A percentile compares a stretch with the other conserved stretches of the same genome.
Evolutionary conservation across 352 stramenopile genomes (phyloP).

Genomic region (Phytophthora ohioensis): DNA sequence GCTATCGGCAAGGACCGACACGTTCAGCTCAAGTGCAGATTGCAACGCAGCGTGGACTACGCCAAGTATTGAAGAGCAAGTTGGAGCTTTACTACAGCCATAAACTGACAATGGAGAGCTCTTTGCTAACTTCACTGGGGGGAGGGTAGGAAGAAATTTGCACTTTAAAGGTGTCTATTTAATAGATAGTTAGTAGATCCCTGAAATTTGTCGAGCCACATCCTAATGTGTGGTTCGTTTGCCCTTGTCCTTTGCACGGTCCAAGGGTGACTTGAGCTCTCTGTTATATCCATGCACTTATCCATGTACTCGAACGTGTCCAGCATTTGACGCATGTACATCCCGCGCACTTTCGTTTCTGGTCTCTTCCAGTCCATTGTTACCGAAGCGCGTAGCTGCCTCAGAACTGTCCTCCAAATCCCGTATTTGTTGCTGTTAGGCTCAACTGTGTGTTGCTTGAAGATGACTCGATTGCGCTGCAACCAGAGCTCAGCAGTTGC

Average conservation of each 20-base stretch:
- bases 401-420: neutral
- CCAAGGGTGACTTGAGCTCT: neutral
- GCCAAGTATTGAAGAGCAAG: constrained; percentile 15
- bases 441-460: neutral
- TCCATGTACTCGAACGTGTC: neutral
- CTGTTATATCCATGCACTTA: neutral
- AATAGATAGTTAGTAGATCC: constrained; percentile 6
- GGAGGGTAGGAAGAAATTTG: constrained; percentile 11
- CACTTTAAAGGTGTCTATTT: constrained; percentile 2
- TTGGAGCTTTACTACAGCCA: constrained; percentile 16
- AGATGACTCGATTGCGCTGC: neutral
- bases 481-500: neutral
- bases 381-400: neutral
- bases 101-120: constrained; percentile 6
- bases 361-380: neutral
- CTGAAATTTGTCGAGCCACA: neutral
- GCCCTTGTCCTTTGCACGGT: neutral
- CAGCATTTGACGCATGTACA: neutral
- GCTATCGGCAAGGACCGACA: constrained; percentile 5
- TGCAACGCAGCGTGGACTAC: constrained; percentile 8
- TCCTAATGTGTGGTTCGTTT: neutral
- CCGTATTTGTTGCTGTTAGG: neutral
- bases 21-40: constrained; percentile 8
- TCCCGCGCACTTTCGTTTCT: neutral
- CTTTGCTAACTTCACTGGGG: constrained; percentile 3